phyloP scores from a whole-genome alignment of 768 basidiomycete genomes.

The Lactarius quietus region DNA sequence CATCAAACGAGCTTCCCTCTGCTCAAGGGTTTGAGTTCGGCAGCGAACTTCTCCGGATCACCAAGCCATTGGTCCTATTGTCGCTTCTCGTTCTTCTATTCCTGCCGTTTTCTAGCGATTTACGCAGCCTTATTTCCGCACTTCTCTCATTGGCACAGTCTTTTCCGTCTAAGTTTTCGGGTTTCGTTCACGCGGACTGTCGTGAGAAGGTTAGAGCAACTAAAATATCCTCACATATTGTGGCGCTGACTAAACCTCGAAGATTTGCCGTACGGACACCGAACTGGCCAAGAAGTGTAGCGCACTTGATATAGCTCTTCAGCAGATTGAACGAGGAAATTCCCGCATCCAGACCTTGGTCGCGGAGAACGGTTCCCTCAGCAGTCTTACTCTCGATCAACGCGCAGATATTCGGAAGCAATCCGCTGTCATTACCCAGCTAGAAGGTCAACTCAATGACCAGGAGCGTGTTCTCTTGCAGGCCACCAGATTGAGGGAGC shows the following conservation, averaged over 20 bases:
- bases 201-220: neutral
- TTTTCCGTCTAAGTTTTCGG: neutral
- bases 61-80: neutral
- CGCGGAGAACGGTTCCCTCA: slow-evolving; percentile 3
- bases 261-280: neutral
- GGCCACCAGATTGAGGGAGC: neutral
- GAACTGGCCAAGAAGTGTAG: slow-evolving; percentile 1
- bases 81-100: slow-evolving; percentile 4
- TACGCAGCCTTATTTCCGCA: neutral
- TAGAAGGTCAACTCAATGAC: slow-evolving; percentile 3
- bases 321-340: neutral
- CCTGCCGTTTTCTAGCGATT: neutral
- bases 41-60: neutral
- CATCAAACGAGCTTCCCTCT: neutral
- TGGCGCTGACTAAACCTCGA: neutral
- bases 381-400: neutral
- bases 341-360: slow-evolving; percentile 4
- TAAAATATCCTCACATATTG: neutral
- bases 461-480: neutral
- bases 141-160: neutral
- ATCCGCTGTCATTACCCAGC: neutral
- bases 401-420: neutral
- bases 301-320: slow-evolving; percentile 7
- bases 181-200: neutral
- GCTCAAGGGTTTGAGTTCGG: neutral